Evolutionary conservation across 371 early-diverging fungal genomes (phyloP).

Genomic region (Lichtheimia ramosa): DNA sequence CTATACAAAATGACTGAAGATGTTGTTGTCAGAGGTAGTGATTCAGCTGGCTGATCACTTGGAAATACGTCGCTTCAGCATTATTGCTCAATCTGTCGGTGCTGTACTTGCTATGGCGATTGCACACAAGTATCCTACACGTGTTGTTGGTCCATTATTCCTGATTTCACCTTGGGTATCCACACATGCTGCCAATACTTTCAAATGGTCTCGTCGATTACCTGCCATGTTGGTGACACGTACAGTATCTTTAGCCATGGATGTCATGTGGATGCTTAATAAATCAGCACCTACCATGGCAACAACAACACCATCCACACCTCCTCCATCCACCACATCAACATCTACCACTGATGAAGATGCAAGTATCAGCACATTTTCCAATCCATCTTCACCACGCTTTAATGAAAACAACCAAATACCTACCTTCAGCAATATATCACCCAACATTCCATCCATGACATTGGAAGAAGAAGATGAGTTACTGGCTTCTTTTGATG

Average conservation of each 20-base stretch:
- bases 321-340: not conserved
- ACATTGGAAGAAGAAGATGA: slow-evolving; percentile 15
- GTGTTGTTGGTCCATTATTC: slow-evolving; percentile 40
- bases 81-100: slow-evolving; percentile 54
- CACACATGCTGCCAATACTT: slow-evolving; percentile 48
- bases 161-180: slow-evolving; percentile 58
- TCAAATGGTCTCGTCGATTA: slow-evolving; percentile 49
- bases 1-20: no score
- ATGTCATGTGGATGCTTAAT: slow-evolving; percentile 50
- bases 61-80: slow-evolving; percentile 27
- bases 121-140: slow-evolving; percentile 32
- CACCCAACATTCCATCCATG: not conserved
- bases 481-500: slow-evolving; percentile 27
- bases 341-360: slow-evolving; percentile 3
- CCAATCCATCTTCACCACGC: slow-evolving; percentile 10
- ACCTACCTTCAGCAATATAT: not conserved
- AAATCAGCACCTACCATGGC: slow-evolving; percentile 16
- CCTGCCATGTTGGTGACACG: slow-evolving; percentile 44
- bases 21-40: slow-evolving; percentile 34
- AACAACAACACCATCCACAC: not conserved
- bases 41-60: slow-evolving; percentile 43
- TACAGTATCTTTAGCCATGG: slow-evolving; percentile 44
- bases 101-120: slow-evolving; percentile 47
- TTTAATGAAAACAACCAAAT: slow-evolving; percentile 9
- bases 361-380: slow-evolving; percentile 1